Evolutionary conservation across 225 moss, liverwort and hornwort species (phyloP), one percentile per base, ranked within the genome.

Genomic region (Pseudisothecium myosuroides): DNA sequence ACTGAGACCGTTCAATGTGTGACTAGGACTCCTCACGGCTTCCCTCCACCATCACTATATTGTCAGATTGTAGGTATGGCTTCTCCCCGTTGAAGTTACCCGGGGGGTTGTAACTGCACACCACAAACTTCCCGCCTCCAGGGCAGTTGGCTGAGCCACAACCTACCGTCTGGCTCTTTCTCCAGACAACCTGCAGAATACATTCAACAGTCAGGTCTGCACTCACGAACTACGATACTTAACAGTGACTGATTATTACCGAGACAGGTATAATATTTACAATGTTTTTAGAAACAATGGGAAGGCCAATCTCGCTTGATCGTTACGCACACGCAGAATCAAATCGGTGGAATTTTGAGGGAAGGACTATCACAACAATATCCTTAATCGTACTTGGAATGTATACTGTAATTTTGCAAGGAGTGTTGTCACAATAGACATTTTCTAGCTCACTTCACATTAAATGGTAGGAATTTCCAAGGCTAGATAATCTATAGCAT

Each of bases 61-160:
- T 36, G 55, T 34, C 43, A 26, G 61, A 54, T 45, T 87, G 76
- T 0, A 84, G 64, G 61, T 90, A 90, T 10, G 91, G 92, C 37
- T 3, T 72, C 55, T 91, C 7, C 26, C 88, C 88, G 16, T 83
- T 82, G 12, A n/a, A 90, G 41, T 92, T 90, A 14, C 90, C 92
- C 4, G 88, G 91, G 7, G 92, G 91, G 34, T 91, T 32, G 88
- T 92, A 94, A 82, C 86, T 96, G 92, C 93, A 95, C 24, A 93
- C 92, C 59, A 91, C 91, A 61, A 93, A 93, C n/a, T 60, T 92
- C 47, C 91, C 93, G 31, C 92, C 92, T 39, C 55, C 88, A 14
- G 89, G 65, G 56, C 94, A 96, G 14, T 4, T 80, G 18, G 89
- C 89, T 6, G 88, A 88, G 15, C 92, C 95, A 67, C 94, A 95